Base-by-base conservation (phyloP, 768 basidiomycete species). In the Lactifluus subvellereus region DNA sequence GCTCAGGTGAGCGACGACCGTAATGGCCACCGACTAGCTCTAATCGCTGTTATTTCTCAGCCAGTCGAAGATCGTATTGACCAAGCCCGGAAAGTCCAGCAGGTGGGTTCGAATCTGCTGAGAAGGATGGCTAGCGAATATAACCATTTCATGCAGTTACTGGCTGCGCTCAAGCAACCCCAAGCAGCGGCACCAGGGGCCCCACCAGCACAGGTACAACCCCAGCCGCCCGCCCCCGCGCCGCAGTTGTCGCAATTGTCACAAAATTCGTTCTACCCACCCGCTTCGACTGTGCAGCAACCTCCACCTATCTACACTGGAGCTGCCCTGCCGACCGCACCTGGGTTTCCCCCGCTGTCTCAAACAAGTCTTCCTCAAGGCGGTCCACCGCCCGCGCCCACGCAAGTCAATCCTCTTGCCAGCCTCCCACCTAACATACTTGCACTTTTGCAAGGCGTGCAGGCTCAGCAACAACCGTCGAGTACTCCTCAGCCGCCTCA, bases 31-130 rank as follows among this genome's bases (percentile, higher is more conserved):
- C 33, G 42, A 37, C 27, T 18, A 11, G 11, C 7, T 54, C 32
- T 60, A 37, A 64, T 47, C 37, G 11, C 27, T 22, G n/a, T 54
- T 20, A 11, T 52, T 16, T 35, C 48, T 6, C 38, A 85, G 82
- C 76, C 79, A 45, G 73, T 77, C 11, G 90, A 94, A 61, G 91
- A 94, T 54, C 87, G 92, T 13, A 77, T 95, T 20, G 93, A 95
- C 69, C 89, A 94, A 78, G 91, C 92, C 8, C 83, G 86, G 59
- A 88, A 83, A 73, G 91, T 94, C 9, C 92, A 94, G 71, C 89
- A 92, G 69, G 83, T 85, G 16, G 20, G 35, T 54, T 55, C 7
- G 1, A 40, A 40, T n/a, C 4, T 18, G 42, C 9, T 14, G 11
- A 10, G 33, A 22, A 40, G 35, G 7, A 27, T 52, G 56, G 51